A percentile compares a stretch with the other conserved stretches of the same genome.
These are phyloP conservation scores for Colletotrichum sp. DNA, from an alignment of 2,329 filamentous ascomycete genomes.

Conservation along the genomic window DNA sequence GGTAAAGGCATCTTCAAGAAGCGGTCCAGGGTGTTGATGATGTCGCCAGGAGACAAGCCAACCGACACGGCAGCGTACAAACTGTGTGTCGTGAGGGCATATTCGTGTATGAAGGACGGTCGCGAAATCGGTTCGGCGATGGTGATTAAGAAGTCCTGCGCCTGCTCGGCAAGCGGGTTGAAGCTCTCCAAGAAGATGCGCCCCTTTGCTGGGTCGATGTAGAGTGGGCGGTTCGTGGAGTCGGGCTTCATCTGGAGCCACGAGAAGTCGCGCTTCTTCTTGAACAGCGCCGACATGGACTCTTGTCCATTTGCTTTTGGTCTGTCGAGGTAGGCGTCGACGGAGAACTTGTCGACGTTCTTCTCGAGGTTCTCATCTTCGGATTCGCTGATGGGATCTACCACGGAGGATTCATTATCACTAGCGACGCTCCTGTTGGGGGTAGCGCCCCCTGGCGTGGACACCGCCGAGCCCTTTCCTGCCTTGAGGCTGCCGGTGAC, in stretches of 20 bases:
- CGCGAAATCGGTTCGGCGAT: constrained; percentile 93
- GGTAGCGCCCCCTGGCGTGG: constrained; percentile 66
- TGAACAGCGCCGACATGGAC: constrained; percentile 35
- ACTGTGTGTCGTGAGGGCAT: constrained; percentile 88
- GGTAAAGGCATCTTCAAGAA: constrained; percentile 90
- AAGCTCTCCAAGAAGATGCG: constrained; percentile 95
- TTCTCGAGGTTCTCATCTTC: constrained; percentile 61
- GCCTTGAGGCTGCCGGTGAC: constrained; percentile 57
- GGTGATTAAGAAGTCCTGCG: constrained; percentile 93
- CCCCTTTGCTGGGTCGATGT: constrained; percentile 88
- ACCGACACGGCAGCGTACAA: constrained; percentile 95
- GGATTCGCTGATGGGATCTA: constrained; percentile 35
- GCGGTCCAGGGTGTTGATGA: constrained; percentile 85
- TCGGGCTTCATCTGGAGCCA: constrained; percentile 85
- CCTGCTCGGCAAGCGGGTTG: constrained; percentile 83
- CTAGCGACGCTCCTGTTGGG: constrained; percentile 61
- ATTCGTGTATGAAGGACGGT: constrained; percentile 92
- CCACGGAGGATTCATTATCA: constrained; percentile 50
- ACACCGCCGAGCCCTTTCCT: constrained; percentile 60
- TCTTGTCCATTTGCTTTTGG: constrained; percentile 15
- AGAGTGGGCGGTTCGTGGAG: constrained; percentile 87
- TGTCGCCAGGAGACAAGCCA: constrained; percentile 87
- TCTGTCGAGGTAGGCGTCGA: constrained; percentile 47
- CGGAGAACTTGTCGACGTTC: constrained; percentile 65
- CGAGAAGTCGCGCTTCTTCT: constrained; percentile 71